These are phyloP conservation scores for Thalassiosira pacifica DNA, from an alignment of 352 stramenopile species.

Conservation along the genomic window DNA sequence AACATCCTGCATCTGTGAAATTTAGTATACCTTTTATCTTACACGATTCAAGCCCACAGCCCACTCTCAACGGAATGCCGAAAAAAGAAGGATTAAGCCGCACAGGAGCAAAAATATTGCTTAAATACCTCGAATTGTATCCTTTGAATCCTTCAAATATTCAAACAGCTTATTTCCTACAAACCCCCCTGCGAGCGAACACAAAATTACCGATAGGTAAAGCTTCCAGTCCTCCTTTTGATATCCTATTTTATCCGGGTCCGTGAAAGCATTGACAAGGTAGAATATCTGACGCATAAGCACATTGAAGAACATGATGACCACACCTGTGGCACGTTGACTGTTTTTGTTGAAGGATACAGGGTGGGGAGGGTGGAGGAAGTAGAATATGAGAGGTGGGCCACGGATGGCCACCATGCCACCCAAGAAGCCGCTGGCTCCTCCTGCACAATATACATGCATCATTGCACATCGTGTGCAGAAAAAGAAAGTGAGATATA, in stretches of 20 bases:
- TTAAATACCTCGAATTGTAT: slow-evolving; percentile 54
- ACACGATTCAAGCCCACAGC: background rate
- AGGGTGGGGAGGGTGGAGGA: slow-evolving; percentile 59
- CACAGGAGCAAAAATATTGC: slow-evolving; percentile 47
- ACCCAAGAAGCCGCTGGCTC: slow-evolving; percentile 53
- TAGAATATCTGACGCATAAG: slow-evolving; percentile 56
- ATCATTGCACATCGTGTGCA: no score
- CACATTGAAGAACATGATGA: slow-evolving; percentile 62
- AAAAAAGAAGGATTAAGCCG: slow-evolving; percentile 41
- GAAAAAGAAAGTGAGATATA: no score
- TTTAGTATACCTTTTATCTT: background rate
- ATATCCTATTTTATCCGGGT: slow-evolving; percentile 26
- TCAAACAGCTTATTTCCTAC: slow-evolving; percentile 54
- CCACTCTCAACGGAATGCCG: slow-evolving; percentile 19
- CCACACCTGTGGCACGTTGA: slow-evolving; percentile 53
- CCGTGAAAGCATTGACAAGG: slow-evolving; percentile 44
- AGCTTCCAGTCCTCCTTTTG: slow-evolving; percentile 48
- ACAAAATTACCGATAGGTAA: slow-evolving; percentile 53
- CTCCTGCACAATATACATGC: no score
- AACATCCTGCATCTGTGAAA: background rate
- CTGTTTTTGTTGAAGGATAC: slow-evolving; percentile 52
- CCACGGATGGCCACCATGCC: slow-evolving; percentile 61
- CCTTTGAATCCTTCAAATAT: slow-evolving; percentile 51
- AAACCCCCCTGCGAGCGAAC: slow-evolving; percentile 39
- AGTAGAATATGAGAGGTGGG: slow-evolving; percentile 64